Conservation (phyloP, 1,284 basidiomycete species). For the Puccinia horiana region DNA sequence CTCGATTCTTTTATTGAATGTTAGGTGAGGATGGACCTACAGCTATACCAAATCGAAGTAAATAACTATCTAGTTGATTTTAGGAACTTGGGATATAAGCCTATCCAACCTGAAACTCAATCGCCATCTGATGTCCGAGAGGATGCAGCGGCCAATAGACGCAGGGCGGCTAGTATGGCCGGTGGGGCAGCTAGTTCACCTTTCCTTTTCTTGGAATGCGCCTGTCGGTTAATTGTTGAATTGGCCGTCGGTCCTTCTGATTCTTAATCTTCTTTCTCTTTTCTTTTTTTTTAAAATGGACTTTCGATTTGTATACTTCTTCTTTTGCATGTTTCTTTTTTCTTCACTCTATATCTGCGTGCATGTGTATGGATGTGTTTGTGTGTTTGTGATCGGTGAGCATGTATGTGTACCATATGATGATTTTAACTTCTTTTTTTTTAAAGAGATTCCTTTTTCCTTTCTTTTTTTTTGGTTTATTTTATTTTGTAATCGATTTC, state of each 20-base stretch:
- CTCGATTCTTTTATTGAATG: not conserved
- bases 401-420: not conserved
- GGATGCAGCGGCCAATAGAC: not conserved
- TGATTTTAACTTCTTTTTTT: not conserved
- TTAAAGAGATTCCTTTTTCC: not conserved
- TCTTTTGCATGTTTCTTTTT: constrained; percentile 6
- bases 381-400: constrained; percentile 7
- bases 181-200: constrained; percentile 74
- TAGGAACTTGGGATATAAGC: constrained; percentile 89
- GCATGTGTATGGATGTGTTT: not conserved
- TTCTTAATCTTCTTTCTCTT: not conserved
- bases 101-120: constrained; percentile 58
- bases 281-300: not conserved
- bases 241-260: constrained; percentile 56
- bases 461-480: not conserved
- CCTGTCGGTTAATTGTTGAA: constrained; percentile 67
- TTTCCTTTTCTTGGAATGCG: constrained; percentile 95
- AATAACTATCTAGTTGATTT: constrained; percentile 98
- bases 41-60: constrained; percentile 91
- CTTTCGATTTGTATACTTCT: too few relatives aligned
- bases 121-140: constrained; percentile 46
- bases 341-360: not conserved
- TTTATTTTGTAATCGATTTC: not conserved
- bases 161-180: constrained; percentile 50
- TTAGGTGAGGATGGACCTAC: constrained; percentile 91